Conservation (phyloP, 495 filamentous ascomycete species). For the Podospora fimiseda region DNA sequence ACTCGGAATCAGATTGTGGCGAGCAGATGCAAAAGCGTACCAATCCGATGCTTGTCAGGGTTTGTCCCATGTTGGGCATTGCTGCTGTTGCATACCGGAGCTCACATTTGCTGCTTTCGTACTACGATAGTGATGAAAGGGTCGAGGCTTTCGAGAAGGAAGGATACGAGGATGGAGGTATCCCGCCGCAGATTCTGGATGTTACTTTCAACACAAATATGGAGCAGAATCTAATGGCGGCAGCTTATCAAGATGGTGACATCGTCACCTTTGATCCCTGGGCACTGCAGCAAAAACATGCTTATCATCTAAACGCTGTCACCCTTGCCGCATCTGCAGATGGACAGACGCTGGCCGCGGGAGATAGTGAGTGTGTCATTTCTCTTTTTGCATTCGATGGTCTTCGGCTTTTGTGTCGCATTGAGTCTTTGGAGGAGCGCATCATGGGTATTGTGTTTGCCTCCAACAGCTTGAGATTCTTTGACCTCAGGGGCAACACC, state of each 20-base stretch:
- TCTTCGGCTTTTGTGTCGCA: constrained; percentile 15
- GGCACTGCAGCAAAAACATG: constrained; percentile 13
- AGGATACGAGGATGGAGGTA: constrained; percentile 11
- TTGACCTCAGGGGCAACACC: constrained; percentile 12
- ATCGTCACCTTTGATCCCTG: constrained; percentile 16
- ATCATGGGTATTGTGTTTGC: constrained; percentile 21
- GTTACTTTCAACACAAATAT: constrained; percentile 16
- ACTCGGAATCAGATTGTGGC: constrained; percentile 14
- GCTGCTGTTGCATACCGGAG: constrained; percentile 15
- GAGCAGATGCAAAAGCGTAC: constrained; percentile 10
- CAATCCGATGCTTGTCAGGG: constrained; percentile 7
- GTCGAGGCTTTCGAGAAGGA: constrained; percentile 17
- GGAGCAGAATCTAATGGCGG: constrained; percentile 18
- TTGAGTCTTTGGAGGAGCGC: constrained; percentile 14
- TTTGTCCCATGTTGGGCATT: constrained; percentile 14
- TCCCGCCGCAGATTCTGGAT: constrained; percentile 18
- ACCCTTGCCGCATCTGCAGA: constrained; percentile 18
- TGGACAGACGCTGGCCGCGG: constrained; percentile 17
- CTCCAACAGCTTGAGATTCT: constrained; percentile 17
- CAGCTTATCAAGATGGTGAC: constrained; percentile 21
- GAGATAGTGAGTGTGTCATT: constrained; percentile 19
- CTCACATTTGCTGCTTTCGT: constrained; percentile 17
- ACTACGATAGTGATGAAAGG: constrained; percentile 13
- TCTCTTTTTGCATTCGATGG: constrained; percentile 18
- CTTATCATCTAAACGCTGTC: constrained; percentile 15